A percentile compares a stretch with the other conserved stretches of the same genome.
Evolutionary conservation across 2,329 filamentous ascomycete species (phyloP).

Genomic region (Aspergillus tanneri): DNA sequence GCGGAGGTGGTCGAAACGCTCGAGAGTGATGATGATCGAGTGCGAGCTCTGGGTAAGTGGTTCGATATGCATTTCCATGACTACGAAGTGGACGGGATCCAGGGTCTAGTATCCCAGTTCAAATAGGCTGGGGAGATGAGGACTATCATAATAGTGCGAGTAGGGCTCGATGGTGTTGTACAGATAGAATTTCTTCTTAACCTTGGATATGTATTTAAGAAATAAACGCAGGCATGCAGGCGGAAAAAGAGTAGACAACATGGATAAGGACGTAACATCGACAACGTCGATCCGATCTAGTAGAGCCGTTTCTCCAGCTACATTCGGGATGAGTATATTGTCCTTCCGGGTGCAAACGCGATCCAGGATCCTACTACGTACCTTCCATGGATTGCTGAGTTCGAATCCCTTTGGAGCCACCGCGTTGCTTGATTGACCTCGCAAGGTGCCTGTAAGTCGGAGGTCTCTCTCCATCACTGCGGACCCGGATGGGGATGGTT

Average conservation of each 20-base stretch:
- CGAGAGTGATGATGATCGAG: conserved; percentile 54
- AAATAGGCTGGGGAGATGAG: conserved; percentile 16
- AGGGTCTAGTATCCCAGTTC: conserved; percentile 52
- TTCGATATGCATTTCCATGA: conserved; percentile 55
- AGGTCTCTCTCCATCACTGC: conserved; percentile 67
- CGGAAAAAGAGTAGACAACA: conserved; percentile 21
- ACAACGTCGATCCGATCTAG: conserved; percentile 30
- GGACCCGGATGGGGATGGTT: conserved; percentile 22
- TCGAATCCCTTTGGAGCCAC: conserved; percentile 63
- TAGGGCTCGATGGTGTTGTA: conserved; percentile 20
- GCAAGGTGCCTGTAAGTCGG: conserved; percentile 59
- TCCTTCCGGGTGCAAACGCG: background rate
- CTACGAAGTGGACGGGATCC: conserved; percentile 53
- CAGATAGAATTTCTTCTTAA: conserved; percentile 19
- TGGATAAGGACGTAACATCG: conserved; percentile 23
- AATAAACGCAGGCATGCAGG: conserved; percentile 11
- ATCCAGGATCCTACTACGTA: conserved; percentile 32
- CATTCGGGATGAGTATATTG: conserved; percentile 19
- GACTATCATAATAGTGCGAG: background rate
- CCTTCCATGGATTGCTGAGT: conserved; percentile 67
- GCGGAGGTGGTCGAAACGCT: conserved; percentile 51
- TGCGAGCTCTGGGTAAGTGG: conserved; percentile 51
- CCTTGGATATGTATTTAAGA: conserved; percentile 21
- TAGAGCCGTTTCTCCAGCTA: conserved; percentile 44
- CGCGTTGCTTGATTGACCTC: conserved; percentile 62